Evolutionary conservation across 1,284 basidiomycete genomes (phyloP).

Genomic region (Agaricales sp.): DNA sequence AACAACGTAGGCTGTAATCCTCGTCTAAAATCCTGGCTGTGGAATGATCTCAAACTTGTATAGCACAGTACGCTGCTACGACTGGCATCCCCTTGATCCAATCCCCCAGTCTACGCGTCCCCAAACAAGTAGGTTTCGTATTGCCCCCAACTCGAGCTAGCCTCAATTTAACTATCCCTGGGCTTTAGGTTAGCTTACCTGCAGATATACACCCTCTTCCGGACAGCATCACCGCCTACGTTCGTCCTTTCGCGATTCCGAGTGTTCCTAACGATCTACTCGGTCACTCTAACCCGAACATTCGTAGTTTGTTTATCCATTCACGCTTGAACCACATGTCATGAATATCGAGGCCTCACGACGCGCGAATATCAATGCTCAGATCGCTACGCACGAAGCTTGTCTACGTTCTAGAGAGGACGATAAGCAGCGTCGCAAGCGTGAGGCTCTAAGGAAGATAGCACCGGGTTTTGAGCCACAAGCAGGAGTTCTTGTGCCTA

Average conservation of each 20-base stretch:
- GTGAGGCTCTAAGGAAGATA: constrained; percentile 64
- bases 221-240: constrained; percentile 80
- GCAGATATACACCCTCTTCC: constrained; percentile 88
- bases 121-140: background rate
- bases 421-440: constrained; percentile 66
- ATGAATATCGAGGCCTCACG: constrained; percentile 64
- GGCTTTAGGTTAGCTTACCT: constrained; percentile 66
- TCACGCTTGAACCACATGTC: constrained; percentile 81
- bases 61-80: background rate
- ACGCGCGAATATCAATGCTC: constrained; percentile 51
- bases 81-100: background rate
- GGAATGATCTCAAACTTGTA: constrained; percentile 2
- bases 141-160: background rate
- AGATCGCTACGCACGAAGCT: constrained; percentile 55
- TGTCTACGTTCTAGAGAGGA: constrained; percentile 63
- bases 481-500: constrained; percentile 47
- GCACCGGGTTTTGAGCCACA: constrained; percentile 68
- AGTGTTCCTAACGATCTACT: background rate
- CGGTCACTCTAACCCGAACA: background rate
- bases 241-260: constrained; percentile 27
- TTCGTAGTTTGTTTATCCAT: constrained; percentile 84
- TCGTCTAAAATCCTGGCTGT: background rate
- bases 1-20: constrained; percentile 2
- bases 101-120: constrained; percentile 1
- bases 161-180: background rate